Evolutionary conservation across 768 basidiomycete species (phyloP), one percentile per base, ranked within the genome.

Genomic region (Dentipellis fragilis): DNA sequence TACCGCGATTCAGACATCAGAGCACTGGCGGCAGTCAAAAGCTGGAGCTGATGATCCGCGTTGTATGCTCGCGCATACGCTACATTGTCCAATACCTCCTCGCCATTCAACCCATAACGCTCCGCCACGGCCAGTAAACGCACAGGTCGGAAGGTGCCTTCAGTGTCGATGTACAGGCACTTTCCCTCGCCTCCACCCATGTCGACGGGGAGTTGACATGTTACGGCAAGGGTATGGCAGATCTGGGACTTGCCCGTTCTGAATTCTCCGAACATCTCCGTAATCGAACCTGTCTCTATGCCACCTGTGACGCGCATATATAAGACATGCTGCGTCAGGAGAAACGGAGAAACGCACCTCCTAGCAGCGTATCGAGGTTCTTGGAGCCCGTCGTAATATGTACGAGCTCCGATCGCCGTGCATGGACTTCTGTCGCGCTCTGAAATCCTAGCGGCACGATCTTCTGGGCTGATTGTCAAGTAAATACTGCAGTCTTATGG

Each of bases 181-280:
- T 99, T 99, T 39, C 96, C 96, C 72, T 99, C 96, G 11, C 96
- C 96, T 14, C 96, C 96, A 17, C 96, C 95, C 94, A 98, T 97
- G 64, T 82, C 87, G 45, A 93, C 87, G 1, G 96, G 96, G 12
- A 98, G 80, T 73, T 98, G 95, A 66, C 96, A 99, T 4, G 96
- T 97, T 10, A 97, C 96, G 3, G 96, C 93, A 48, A 99, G 83
- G 0, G 95, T 97, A 67, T 99, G 96, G 67, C 96, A 98, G 49
- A 99, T 80, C 66, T 99, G 96, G 21, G 92, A 95, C 72, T 99
- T 98, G 55, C 96, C 96, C 10, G 96, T 98, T 61, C 96, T 80
- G 71, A 99, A 99, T 72, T 99, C 96, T 56, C 95, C 96, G 72
- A 96, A 97, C 23, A 99, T 75, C 69, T 99, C 96, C 0, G 96